Conservation (phyloP, 495 filamentous ascomycete species). For the Penicillium taxi region DNA sequence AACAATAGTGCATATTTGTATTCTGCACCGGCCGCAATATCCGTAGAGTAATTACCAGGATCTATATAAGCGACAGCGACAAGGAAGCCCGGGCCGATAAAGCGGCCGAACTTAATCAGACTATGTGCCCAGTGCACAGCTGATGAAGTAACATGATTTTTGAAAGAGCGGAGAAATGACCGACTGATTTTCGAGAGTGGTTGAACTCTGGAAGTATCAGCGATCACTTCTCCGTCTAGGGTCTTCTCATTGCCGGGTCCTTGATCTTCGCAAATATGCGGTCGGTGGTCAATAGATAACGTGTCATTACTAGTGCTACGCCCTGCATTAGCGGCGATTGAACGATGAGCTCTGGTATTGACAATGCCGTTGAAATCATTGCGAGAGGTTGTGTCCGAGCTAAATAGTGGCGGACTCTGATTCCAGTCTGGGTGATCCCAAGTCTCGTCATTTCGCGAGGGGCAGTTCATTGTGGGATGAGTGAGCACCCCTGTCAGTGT, state of each 20-base stretch:
- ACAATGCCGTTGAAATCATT: conserved; percentile 55
- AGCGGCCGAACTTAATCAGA: conserved; percentile 59
- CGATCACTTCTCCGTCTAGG: conserved; percentile 27
- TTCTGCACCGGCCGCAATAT: conserved; percentile 63
- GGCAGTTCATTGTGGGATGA: conserved; percentile 51
- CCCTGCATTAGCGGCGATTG: conserved; percentile 20
- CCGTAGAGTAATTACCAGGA: conserved; percentile 79
- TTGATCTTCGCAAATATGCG: conserved; percentile 16
- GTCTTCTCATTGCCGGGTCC: conserved; percentile 22
- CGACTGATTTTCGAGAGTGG: conserved; percentile 30
- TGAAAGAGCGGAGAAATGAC: conserved; percentile 33
- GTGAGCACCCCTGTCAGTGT: conserved; percentile 21
- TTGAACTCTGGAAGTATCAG: conserved; percentile 26
- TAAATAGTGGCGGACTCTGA: conserved; percentile 49
- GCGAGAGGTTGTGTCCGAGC: conserved; percentile 51
- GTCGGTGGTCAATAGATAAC: conserved; percentile 17
- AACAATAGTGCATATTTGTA: conserved; percentile 65
- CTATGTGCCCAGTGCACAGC: conserved; percentile 17
- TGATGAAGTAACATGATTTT: conserved; percentile 12
- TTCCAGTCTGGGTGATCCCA: conserved; percentile 49
- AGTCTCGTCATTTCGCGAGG: conserved; percentile 54
- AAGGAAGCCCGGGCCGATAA: conserved; percentile 82
- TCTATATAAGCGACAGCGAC: conserved; percentile 76
- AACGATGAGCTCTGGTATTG: conserved; percentile 33
- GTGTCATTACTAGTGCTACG: conserved; percentile 18